A percentile compares a stretch with the other conserved stretches of the same genome.
phyloP scores from a whole-genome alignment of 179 eudicot genomes.

The Amaranthus tricolor region DNA sequence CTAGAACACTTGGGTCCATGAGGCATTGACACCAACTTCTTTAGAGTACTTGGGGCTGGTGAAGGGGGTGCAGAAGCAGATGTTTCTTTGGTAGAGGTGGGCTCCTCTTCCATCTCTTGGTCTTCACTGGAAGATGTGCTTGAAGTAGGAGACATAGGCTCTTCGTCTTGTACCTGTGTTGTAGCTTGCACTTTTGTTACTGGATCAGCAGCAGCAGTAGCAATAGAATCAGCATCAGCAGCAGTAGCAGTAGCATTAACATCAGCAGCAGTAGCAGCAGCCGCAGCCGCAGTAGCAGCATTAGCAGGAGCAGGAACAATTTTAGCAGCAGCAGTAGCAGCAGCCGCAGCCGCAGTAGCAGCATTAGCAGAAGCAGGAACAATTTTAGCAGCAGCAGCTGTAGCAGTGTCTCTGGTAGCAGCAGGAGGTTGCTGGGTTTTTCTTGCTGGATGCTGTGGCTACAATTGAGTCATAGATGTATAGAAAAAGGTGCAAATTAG shows the following conservation, averaged over 20 bases:
- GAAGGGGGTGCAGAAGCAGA: constrained; percentile 21
- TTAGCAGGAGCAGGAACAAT: constrained; percentile 30
- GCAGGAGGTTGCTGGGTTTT: constrained; percentile 34
- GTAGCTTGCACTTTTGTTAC: not conserved
- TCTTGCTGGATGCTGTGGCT: constrained; percentile 48
- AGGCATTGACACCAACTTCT: constrained; percentile 25
- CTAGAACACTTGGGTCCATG: constrained; percentile 19
- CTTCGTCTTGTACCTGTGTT: not conserved
- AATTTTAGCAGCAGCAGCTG: constrained; percentile 27
- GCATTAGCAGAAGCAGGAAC: constrained; percentile 28
- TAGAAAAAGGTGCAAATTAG: not conserved
- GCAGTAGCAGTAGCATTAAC: too few relatives aligned
- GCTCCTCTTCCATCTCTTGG: not conserved
- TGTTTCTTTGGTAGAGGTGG: too few relatives aligned
- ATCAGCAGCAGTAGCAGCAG: not conserved
- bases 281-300: not conserved
- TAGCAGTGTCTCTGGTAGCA: too few relatives aligned
- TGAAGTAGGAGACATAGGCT: constrained; percentile 13
- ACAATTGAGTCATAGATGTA: constrained; percentile 16
- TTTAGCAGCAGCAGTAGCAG: constrained; percentile 21
- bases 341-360: not conserved
- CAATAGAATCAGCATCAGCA: constrained; percentile 15
- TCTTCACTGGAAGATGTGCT: constrained; percentile 8
- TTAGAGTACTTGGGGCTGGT: constrained; percentile 16
- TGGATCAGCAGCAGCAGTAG: constrained; percentile 16